These are phyloP conservation scores for Diphasiastrum complanatum DNA, from an alignment of 83 land plant genomes.

Conservation along the genomic window DNA sequence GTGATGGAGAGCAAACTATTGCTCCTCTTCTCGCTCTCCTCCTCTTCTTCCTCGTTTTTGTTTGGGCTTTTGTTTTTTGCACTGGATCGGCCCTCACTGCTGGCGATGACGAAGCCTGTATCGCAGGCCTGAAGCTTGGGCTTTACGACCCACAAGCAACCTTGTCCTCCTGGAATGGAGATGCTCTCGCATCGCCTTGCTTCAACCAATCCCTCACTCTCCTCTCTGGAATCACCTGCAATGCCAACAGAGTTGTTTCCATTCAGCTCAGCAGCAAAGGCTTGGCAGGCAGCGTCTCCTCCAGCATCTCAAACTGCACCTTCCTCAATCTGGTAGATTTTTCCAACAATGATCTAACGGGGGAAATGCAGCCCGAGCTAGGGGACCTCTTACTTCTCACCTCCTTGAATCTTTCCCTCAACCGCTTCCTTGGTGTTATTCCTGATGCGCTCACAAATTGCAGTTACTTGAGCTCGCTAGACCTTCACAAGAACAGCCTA, in stretches of 20 bases:
- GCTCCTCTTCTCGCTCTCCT: no score
- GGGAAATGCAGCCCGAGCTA: slow-evolving; percentile 53
- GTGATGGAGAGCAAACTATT: no score
- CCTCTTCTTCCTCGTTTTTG: no score
- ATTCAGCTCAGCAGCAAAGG: slow-evolving; percentile 41
- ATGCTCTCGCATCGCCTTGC: slow-evolving; percentile 19
- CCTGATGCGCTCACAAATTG: slow-evolving; percentile 55
- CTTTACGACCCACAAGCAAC: slow-evolving; percentile 1
- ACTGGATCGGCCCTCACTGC: no score
- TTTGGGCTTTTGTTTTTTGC: no score
- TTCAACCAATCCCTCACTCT: slow-evolving; percentile 4
- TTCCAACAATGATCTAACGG: slow-evolving; percentile 53
- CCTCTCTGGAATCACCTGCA: slow-evolving; percentile 60
- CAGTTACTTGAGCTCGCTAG: slow-evolving; percentile 63
- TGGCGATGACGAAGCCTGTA: slow-evolving; percentile 24
- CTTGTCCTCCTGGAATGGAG: slow-evolving; percentile 13
- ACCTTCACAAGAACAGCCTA: slow-evolving; percentile 57
- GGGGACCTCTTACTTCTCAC: slow-evolving; percentile 53
- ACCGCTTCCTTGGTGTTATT: slow-evolving; percentile 44
- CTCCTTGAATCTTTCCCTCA: slow-evolving; percentile 55
- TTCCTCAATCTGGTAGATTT: slow-evolving; percentile 65
- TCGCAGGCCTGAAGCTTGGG: slow-evolving; percentile 9
- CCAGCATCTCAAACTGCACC: slow-evolving; percentile 57
- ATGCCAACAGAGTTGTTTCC: slow-evolving; percentile 59
- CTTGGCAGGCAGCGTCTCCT: slow-evolving; percentile 56